phyloP scores from a whole-genome alignment of 768 basidiomycete species.

The Suillus subluteus region DNA sequence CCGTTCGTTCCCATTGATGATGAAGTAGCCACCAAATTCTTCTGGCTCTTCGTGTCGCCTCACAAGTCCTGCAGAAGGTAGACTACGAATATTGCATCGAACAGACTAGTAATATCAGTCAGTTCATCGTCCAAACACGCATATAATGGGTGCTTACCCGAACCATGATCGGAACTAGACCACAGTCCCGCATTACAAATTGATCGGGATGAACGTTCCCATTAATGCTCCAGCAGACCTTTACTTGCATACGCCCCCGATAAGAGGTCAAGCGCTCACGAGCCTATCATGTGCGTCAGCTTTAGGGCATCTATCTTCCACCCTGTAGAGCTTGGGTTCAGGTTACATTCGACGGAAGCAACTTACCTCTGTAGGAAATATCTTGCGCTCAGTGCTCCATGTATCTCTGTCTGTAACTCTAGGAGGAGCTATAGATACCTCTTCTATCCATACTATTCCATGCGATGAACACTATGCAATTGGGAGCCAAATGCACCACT shows the following conservation, averaged over 20 bases:
- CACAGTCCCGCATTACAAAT: conserved; percentile 80
- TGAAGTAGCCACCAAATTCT: conserved; percentile 98
- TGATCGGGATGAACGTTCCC: conserved; percentile 66
- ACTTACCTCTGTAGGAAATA: conserved; percentile 88
- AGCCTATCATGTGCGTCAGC: conserved; percentile 53
- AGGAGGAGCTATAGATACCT: conserved; percentile 81
- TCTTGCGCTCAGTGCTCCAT: conserved; percentile 69
- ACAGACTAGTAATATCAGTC: conserved; percentile 60
- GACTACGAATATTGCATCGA: conserved; percentile 86
- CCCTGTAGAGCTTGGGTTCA: not conserved
- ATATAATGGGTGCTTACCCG: conserved; percentile 60
- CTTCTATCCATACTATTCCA: conserved; percentile 86
- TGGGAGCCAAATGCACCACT: conserved; percentile 37
- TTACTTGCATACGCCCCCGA: conserved; percentile 85
- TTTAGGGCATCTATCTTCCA: not conserved
- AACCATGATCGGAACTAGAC: conserved; percentile 95
- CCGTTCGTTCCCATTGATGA: conserved; percentile 98
- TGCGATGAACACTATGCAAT: conserved; percentile 11
- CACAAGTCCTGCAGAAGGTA: conserved; percentile 88
- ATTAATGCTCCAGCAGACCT: conserved; percentile 81
- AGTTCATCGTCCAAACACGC: not conserved
- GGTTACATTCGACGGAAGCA: not conserved
- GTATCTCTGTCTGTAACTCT: conserved; percentile 86
- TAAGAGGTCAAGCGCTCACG: conserved; percentile 94
- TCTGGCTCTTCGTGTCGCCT: conserved; percentile 93